Percentiles rank a stretch among this genome's conserved stretches.
These are phyloP conservation scores for Striga hermonthica DNA, from an alignment of 305 asterid genomes.

Conservation along the genomic window DNA sequence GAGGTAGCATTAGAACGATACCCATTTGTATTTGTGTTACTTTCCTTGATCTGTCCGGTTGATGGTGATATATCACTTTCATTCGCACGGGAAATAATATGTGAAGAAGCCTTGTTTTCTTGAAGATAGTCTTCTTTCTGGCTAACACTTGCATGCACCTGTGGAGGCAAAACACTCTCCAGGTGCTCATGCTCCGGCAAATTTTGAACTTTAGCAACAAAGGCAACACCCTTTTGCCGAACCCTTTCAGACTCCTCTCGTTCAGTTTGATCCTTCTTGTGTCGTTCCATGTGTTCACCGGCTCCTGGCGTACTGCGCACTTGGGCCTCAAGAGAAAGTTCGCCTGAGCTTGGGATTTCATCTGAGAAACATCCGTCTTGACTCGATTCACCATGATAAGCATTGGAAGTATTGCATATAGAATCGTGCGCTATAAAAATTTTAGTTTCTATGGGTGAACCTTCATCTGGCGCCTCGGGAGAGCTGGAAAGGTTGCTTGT, in stretches of 20 bases:
- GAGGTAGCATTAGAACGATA: slow-evolving; percentile 29
- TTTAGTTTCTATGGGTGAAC: slow-evolving; percentile 31
- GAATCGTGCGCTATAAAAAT: slow-evolving; percentile 22
- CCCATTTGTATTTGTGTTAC: slow-evolving; percentile 18
- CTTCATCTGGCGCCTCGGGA: slow-evolving; percentile 36
- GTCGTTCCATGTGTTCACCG: slow-evolving; percentile 21
- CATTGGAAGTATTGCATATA: slow-evolving; percentile 21
- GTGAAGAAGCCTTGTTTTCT: slow-evolving; percentile 25
- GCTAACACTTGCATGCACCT: slow-evolving; percentile 27
- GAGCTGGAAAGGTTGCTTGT: slow-evolving; percentile 40
- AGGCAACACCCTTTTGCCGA: slow-evolving; percentile 25
- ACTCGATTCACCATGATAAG: slow-evolving; percentile 21
- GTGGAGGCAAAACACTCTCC: slow-evolving; percentile 31
- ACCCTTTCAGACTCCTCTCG: not conserved
- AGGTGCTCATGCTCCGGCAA: slow-evolving; percentile 30
- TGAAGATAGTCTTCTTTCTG: slow-evolving; percentile 31
- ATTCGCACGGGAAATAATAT: slow-evolving; percentile 24
- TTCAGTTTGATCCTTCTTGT: not conserved
- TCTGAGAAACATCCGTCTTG: slow-evolving; percentile 27
- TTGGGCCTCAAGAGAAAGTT: slow-evolving; percentile 29
- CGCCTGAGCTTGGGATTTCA: slow-evolving; percentile 37
- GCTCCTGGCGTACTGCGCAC: not conserved
- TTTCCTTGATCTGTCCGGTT: slow-evolving; percentile 16
- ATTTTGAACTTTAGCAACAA: slow-evolving; percentile 24
- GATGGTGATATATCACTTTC: not conserved